Conservation (phyloP, 768 basidiomycete species). For the Obba rivulosa region DNA sequence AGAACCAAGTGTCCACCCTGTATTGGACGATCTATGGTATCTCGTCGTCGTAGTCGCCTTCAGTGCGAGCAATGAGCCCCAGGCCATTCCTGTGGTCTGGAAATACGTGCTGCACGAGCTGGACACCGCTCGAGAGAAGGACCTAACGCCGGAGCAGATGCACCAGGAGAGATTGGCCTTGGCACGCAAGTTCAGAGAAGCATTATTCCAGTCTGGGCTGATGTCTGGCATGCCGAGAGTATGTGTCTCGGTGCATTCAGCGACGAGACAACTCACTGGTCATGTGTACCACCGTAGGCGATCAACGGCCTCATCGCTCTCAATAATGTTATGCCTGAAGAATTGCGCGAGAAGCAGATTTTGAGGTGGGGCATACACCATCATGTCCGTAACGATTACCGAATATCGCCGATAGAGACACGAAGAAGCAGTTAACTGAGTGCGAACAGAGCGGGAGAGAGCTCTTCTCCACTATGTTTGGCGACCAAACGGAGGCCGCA, state of each 20-base stretch:
- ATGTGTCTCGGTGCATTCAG: not conserved
- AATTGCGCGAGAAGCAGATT: slow-evolving; percentile 41
- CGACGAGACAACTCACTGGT: too few species aligned
- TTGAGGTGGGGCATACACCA: slow-evolving; percentile 33
- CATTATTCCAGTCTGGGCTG: slow-evolving; percentile 55
- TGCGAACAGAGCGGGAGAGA: slow-evolving; percentile 35
- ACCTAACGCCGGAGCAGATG: slow-evolving; percentile 5
- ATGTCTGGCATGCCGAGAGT: slow-evolving; percentile 56
- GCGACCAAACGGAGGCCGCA: slow-evolving; percentile 44
- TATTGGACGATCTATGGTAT: slow-evolving; percentile 48
- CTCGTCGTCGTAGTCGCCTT: slow-evolving; percentile 52
- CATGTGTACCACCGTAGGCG: slow-evolving; percentile 33
- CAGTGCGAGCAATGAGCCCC: slow-evolving; percentile 51
- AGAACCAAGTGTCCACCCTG: too few species aligned
- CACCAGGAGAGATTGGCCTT: slow-evolving; percentile 35
- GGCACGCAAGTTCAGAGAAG: slow-evolving; percentile 54
- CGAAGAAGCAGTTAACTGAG: slow-evolving; percentile 36
- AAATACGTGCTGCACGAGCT: slow-evolving; percentile 42
- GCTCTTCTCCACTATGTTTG: slow-evolving; percentile 47
- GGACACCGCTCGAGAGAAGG: not conserved
- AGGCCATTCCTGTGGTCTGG: slow-evolving; percentile 52
- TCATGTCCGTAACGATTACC: not conserved
- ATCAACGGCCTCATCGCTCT: slow-evolving; percentile 54
- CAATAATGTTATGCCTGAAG: slow-evolving; percentile 45
- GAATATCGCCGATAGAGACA: slow-evolving; percentile 28